phyloP scores from a whole-genome alignment of 2,329 filamentous ascomycete species.

The Annulohypoxylon truncatum region DNA sequence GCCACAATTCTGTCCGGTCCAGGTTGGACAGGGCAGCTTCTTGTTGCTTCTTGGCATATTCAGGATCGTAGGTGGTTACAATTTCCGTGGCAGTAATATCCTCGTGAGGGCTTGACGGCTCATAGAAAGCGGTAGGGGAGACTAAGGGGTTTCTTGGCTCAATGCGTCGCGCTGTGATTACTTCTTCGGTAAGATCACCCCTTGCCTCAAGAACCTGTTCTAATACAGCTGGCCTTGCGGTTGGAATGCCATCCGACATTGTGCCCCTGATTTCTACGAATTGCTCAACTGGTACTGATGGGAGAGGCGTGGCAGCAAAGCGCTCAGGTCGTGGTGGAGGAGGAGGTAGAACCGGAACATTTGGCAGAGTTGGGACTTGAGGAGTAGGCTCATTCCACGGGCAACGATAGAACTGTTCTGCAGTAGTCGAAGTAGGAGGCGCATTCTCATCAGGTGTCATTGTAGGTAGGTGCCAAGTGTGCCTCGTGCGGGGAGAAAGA shows the following conservation, averaged over 20 bases:
- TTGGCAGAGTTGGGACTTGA: conserved; percentile 48
- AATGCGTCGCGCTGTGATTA: conserved; percentile 48
- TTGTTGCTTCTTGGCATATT: conserved; percentile 79
- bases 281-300: conserved; percentile 70
- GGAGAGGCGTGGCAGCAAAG: conserved; percentile 52
- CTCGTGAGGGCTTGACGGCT: conserved; percentile 57
- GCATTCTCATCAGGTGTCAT: conserved; percentile 64
- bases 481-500: conserved; percentile 77
- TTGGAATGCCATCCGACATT: conserved; percentile 72
- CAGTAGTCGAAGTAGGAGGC: conserved; percentile 87
- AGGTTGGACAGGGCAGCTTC: conserved; percentile 77
- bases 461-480: conserved; percentile 80
- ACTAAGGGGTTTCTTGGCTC: conserved; percentile 46
- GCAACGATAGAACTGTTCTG: conserved; percentile 88
- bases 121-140: conserved; percentile 50
- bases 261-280: conserved; percentile 70
- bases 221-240: conserved; percentile 66
- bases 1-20: conserved; percentile 88
- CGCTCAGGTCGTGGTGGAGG: conserved; percentile 54
- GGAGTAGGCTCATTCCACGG: conserved; percentile 72
- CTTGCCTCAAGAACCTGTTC: conserved; percentile 54
- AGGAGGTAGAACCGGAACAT: conserved; percentile 45
- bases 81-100: conserved; percentile 74
- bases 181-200: conserved; percentile 45
- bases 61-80: conserved; percentile 76